Evolutionary conservation across 345 rosid genomes (phyloP), one percentile per base, ranked within the genome.

Genomic region (Acer campestre): DNA sequence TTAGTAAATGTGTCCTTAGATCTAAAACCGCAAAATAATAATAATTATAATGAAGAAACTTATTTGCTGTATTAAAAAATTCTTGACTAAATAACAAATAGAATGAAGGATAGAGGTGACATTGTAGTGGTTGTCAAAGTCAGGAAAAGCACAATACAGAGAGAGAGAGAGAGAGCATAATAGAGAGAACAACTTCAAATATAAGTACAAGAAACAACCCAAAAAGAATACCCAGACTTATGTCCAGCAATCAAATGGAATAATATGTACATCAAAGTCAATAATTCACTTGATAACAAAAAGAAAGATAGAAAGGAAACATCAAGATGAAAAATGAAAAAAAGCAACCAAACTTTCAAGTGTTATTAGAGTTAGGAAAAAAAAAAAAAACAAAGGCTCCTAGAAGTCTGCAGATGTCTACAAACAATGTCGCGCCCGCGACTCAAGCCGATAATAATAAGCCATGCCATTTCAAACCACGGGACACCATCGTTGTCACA

Each of bases 311-410:
- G 27, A 4, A 4, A 17, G 38, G 6, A 35, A 25, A 63, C 16
- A 4, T 20, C 11, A 40, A 23, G 63, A 46, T 0, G 9, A 1
- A 59, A 68, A 23, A n/a, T 16, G 18, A 73, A 23, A 61, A 73
- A 62, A 29, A 67, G 80, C 78, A 76, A 56, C 56, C 76, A 80
- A 84, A 73, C 70, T 84, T 64, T 51, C 44, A 70, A 80, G 65
- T 80, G 86, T 83, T 82, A 82, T 58, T 82, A 69, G 70, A 80
- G 89, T 86, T 85, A 86, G 89, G 81, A 72, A 1, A 42, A 42
- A 42, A 42, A 75, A 88, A 75, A 9, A 42, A 42, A 42, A 7
- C 88, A 83, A 75, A 88, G 80, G 79, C 78, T 88, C 82, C 89
- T 86, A 88, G 42, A 74, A 65, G 74, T 82, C 82, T 82, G 86